These are phyloP conservation scores for Dactylorhiza incarnata DNA, from an alignment of 106 monocot species.

Conservation along the genomic window DNA sequence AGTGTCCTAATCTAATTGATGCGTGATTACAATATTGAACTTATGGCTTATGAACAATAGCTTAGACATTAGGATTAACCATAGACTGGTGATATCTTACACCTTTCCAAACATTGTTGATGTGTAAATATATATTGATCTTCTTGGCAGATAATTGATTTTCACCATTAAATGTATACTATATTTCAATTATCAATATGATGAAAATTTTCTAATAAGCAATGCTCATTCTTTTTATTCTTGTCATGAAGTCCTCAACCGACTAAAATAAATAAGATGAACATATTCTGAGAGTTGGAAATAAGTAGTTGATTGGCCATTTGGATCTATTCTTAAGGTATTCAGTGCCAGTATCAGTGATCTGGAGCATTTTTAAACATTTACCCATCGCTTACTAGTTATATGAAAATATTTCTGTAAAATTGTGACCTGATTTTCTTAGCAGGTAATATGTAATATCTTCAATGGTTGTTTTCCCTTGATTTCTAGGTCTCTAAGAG, in stretches of 20 bases:
- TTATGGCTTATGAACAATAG: too few relatives aligned
- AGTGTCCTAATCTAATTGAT: too few relatives aligned
- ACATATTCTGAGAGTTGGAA: not conserved
- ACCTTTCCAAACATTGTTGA: too few relatives aligned
- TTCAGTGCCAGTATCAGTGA: not conserved
- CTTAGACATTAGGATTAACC: too few relatives aligned
- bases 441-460: not conserved
- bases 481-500: constrained; percentile 62
- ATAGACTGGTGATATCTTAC: too few relatives aligned
- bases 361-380: not conserved
- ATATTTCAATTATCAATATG: not conserved
- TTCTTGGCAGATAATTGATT: not conserved
- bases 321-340: not conserved
- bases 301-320: not conserved
- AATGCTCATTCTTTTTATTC: not conserved
- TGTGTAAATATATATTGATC: too few relatives aligned
- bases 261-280: not conserved
- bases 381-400: not conserved
- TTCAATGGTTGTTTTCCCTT: constrained; percentile 4
- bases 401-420: not conserved
- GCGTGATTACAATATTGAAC: too few relatives aligned
- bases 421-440: not conserved
- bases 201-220: not conserved
- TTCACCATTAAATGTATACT: not conserved
- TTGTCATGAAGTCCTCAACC: not conserved